Evolutionary conservation across 1,139 yeast species (phyloP), one percentile per base, ranked within the genome.

Genomic region (Casaregolazyma suthepensis): DNA sequence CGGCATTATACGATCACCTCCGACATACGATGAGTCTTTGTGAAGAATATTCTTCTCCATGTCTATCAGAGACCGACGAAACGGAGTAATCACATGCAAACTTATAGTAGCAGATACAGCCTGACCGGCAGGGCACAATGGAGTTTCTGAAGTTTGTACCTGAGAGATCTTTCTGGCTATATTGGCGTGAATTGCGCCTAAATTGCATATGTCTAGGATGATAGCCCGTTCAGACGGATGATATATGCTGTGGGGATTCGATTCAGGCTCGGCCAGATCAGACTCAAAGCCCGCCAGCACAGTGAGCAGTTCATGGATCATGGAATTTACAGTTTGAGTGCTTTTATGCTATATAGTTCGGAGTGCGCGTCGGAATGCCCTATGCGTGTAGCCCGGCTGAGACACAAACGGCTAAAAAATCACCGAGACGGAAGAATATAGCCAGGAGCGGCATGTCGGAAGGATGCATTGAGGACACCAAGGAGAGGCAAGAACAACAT

Each of bases 201-300:
- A 18, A 15, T 15, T 18, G 13, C 45, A 17, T 15, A 43, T 43
- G 19, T 49, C 43, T 17, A 13, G n/a, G 26, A 44, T 35, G 44
- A 56, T 51, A 12, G 54, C 56, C 18, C 50, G 51, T 26, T 57
- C 60, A n/a, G 59, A 43, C 20, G 48, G 46, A 48, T 55, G 57
- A 18, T 43, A 19, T 5, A 43, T 19, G 49, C 17, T 20, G 18
- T 38, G 31, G 4, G 52, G 43, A 10, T 45, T 45, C 20, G 52
- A 48, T 18, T 54, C 52, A 5, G 52, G 44, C 12, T 54, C 52
- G n/a, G 61, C 50, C 18, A 62, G 35, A 7, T 60, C 54, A 37
- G 67, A 63, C 42, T 54, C 56, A 43, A 57, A 56, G 12, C 67
- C 67, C 5, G 64, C 61, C 47, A 64, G 51, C 9, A 61, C 63